These are phyloP conservation scores for Sclerotinia trifoliorum DNA, from an alignment of 2,329 filamentous ascomycete genomes.

Conservation along the genomic window DNA sequence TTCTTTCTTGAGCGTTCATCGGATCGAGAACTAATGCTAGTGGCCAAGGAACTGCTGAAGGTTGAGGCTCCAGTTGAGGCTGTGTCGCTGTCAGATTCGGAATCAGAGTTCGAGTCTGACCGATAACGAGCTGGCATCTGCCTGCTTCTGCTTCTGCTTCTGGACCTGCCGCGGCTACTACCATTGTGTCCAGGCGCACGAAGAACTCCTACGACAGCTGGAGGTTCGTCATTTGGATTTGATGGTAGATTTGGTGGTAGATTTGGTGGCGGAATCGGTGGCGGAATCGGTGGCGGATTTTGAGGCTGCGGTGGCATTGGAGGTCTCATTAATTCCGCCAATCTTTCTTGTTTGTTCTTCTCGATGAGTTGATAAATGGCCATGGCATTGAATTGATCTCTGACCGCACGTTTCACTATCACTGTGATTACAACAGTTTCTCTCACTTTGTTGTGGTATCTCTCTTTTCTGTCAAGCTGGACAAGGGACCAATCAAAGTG, in stretches of 20 bases:
- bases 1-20: constrained; percentile 21
- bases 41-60: constrained; percentile 23
- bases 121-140: constrained; percentile 14
- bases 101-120: constrained; percentile 24
- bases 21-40: constrained; percentile 28
- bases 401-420: constrained; percentile 33
- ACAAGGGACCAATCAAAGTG: constrained; percentile 37
- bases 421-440: constrained; percentile 36
- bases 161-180: neutral
- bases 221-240: constrained; percentile 6
- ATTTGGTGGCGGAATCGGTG: constrained; percentile 11
- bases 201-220: neutral
- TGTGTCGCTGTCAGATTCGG: constrained; percentile 25
- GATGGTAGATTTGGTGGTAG: constrained; percentile 19
- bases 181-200: neutral
- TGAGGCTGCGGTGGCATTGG: constrained; percentile 12
- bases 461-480: constrained; percentile 33
- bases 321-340: constrained; percentile 23
- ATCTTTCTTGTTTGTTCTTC: constrained; percentile 25
- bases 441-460: constrained; percentile 24
- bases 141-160: neutral
- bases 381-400: constrained; percentile 27
- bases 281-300: constrained; percentile 20
- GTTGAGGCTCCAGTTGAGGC: constrained; percentile 16
- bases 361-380: constrained; percentile 31